Conservation (phyloP, 2,329 filamentous ascomycete species). For the Xylaria hypoxylon region DNA sequence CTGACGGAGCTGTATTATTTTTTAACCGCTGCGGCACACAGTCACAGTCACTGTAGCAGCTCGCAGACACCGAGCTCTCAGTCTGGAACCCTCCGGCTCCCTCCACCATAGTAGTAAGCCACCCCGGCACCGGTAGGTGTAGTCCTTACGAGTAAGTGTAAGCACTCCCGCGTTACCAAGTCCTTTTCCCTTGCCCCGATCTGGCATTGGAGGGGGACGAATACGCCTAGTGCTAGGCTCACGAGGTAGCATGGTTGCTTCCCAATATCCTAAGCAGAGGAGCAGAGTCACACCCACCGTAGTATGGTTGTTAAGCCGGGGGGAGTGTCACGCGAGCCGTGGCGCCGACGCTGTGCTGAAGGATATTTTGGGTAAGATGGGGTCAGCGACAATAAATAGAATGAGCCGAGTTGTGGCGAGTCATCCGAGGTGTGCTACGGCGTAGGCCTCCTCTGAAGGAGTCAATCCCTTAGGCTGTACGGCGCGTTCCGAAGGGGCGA, state of each 20-base stretch:
- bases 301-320: neutral
- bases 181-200: slow-evolving; percentile 5
- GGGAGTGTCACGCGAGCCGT: slow-evolving; percentile 9
- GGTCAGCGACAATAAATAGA: slow-evolving; percentile 27
- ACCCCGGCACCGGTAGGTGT: neutral
- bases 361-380: slow-evolving; percentile 5
- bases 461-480: neutral
- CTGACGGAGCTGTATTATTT: neutral
- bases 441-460: slow-evolving; percentile 12
- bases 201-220: neutral
- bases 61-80: neutral
- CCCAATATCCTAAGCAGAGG: slow-evolving; percentile 3
- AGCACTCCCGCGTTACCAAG: neutral
- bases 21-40: neutral
- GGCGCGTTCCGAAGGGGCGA: neutral
- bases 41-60: slow-evolving; percentile 1
- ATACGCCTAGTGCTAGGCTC: slow-evolving; percentile 20
- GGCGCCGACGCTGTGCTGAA: slow-evolving; percentile 2
- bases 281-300: neutral
- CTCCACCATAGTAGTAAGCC: slow-evolving; percentile 17
- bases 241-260: slow-evolving; percentile 8
- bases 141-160: neutral
- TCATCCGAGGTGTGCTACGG: slow-evolving; percentile 9
- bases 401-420: neutral
- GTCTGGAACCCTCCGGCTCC: slow-evolving; percentile 4